Base-by-base conservation (phyloP, 208 protist species). In the Histomonas meleagridis region DNA sequence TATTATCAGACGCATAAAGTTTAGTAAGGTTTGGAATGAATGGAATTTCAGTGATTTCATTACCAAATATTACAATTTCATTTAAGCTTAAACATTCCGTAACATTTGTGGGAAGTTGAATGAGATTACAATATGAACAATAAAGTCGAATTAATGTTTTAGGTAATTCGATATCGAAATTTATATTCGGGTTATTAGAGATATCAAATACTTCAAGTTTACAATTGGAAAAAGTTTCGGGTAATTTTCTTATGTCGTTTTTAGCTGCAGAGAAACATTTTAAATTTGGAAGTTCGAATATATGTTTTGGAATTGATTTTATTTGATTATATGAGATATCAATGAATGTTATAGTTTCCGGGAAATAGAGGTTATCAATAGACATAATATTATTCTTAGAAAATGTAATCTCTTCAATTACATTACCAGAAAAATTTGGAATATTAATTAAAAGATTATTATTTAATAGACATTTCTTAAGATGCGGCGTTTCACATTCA, bases 281-380 rank as follows among this genome's bases (percentile, higher is more conserved):
- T n/a, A 86, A 35, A 32, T 32, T 55, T 38, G 23, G 23, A 32
- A 86, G 10, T 40, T 86, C 55, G 38, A 86, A 86, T 57, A 86
- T 32, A 86, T 86, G 46, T 55, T 9, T 14, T n/a, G 76, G 76
- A 51, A 86, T 23, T 86, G 51, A 18, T 55, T 51, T 26, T 18
- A 86, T 86, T 55, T 55, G 76, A 55, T 86, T 86, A 86, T 86
- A 46, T 26, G 76, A 86, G 38, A 86, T 0, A 35, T 86, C 76
- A 38, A 86, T 32, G 16, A 65, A 32, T 26, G 60, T n/a, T 65
- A 65, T 32, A n/a, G n/a, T n/a, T 5, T n/a, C 23, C 7, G 60
- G 60, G 3, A 65, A n/a, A 32, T 65, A 32, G 23, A n/a, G n/a
- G 7, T 32, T 26, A 65, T 65, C 60, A n/a, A 65, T 65, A 5